Evolutionary conservation across 129 eudicot genomes (phyloP).

Genomic region (Scalesia atractyloides): DNA sequence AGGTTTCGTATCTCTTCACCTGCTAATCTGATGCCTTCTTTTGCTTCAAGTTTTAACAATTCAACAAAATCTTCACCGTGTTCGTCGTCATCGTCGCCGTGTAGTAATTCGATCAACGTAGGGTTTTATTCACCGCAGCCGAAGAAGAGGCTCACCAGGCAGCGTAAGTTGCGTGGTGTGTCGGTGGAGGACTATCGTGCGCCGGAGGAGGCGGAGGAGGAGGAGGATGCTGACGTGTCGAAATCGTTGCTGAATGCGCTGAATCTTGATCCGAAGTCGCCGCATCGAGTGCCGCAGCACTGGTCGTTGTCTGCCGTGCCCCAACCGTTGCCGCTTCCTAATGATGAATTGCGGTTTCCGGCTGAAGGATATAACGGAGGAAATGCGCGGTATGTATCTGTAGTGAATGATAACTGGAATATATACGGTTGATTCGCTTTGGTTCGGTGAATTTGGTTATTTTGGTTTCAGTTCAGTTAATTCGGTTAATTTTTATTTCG

Average conservation of each 20-base stretch:
- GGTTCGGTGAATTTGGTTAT: too few relatives aligned
- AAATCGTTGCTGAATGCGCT: slow-evolving; percentile 64
- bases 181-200: slow-evolving; percentile 45
- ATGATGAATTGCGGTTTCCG: slow-evolving; percentile 42
- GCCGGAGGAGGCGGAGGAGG: slow-evolving; percentile 25
- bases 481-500: too few relatives aligned
- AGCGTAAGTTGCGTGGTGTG: slow-evolving; percentile 50
- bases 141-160: slow-evolving; percentile 53
- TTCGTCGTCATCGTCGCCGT: slow-evolving; percentile 46
- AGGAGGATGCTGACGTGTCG: slow-evolving; percentile 21
- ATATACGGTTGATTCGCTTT: too few relatives aligned
- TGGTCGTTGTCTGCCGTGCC: slow-evolving; percentile 77
- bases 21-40: slow-evolving; percentile 40
- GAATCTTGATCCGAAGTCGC: slow-evolving; percentile 33
- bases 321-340: slow-evolving; percentile 76
- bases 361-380: slow-evolving; percentile 20
- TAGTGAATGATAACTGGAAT: not conserved
- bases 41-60: slow-evolving; percentile 15
- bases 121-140: slow-evolving; percentile 28
- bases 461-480: too few relatives aligned
- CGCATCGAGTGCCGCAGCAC: slow-evolving; percentile 31
- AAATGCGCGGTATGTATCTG: slow-evolving; percentile 30
- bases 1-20: slow-evolving; percentile 39
- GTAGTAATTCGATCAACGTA: slow-evolving; percentile 26
- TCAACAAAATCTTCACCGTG: slow-evolving; percentile 38